Conservation (phyloP, 208 protist species). For the Angomonas ambiguus region DNA sequence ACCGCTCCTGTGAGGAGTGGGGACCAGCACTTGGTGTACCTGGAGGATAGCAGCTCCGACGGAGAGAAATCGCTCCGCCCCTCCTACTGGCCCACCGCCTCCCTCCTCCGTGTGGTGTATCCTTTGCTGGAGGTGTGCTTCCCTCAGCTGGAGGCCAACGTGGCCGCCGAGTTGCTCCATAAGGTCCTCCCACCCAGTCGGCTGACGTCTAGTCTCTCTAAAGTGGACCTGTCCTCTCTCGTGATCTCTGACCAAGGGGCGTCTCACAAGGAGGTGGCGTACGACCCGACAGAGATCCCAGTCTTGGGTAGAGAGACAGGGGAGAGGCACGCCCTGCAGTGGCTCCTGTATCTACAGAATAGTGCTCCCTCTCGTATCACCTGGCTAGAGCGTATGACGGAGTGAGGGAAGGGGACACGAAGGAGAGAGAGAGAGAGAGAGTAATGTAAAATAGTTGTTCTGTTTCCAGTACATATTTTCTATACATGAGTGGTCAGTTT, state of each 20-base stretch:
- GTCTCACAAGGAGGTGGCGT: background rate
- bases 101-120: slow-evolving; percentile 25
- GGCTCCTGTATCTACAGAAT: background rate
- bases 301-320: background rate
- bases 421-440: too few relatives aligned
- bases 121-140: slow-evolving; percentile 20
- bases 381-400: slow-evolving; percentile 10
- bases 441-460: too few relatives aligned
- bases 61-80: background rate
- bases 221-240: background rate
- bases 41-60: background rate
- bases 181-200: slow-evolving; percentile 24
- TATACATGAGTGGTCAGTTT: too few relatives aligned
- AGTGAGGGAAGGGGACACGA: background rate
- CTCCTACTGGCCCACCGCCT: slow-evolving; percentile 24
- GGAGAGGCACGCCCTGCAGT: background rate
- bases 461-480: too few relatives aligned
- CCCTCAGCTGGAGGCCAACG: slow-evolving; percentile 7
- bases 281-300: background rate
- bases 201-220: slow-evolving; percentile 2
- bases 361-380: background rate
- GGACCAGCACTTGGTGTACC: background rate
- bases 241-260: background rate
- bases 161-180: slow-evolving; percentile 18
- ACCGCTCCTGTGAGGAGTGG: background rate